Evolutionary conservation across 306 rosid species (phyloP).

Genomic region (Acacia acuminata): DNA sequence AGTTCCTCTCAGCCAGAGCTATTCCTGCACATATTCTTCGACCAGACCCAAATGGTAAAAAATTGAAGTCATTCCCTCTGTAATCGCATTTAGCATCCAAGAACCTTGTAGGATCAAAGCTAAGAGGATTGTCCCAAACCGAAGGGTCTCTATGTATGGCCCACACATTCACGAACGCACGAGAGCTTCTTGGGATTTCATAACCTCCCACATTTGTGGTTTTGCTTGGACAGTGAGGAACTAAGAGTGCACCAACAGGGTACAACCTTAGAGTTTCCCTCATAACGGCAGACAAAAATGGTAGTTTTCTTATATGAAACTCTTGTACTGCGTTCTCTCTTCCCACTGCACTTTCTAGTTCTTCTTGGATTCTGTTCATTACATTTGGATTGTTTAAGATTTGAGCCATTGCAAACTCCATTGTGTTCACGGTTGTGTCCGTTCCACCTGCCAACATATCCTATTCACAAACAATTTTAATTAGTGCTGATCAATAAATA

Average conservation of each 20-base stretch:
- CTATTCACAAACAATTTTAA: conserved; percentile 26
- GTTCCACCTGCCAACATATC: conserved; percentile 74
- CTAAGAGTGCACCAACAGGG: conserved; percentile 51
- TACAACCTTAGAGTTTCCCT: conserved; percentile 72
- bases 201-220: conserved; percentile 55
- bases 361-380: conserved; percentile 46
- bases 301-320: conserved; percentile 45
- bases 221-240: conserved; percentile 63
- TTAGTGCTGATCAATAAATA: neutral
- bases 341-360: conserved; percentile 51
- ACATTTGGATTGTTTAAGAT: conserved; percentile 49
- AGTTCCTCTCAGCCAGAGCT: conserved; percentile 73
- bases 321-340: conserved; percentile 61
- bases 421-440: conserved; percentile 64
- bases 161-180: conserved; percentile 71
- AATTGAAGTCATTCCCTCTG: conserved; percentile 56
- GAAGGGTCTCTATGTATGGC: conserved; percentile 26
- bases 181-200: conserved; percentile 57
- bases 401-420: conserved; percentile 69
- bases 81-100: conserved; percentile 48
- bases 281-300: conserved; percentile 62
- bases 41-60: conserved; percentile 75
- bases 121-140: conserved; percentile 54
- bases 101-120: conserved; percentile 67
- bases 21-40: conserved; percentile 73